Conservation (phyloP, 108 stramenopile species). For the Nitzschia sp. region DNA sequence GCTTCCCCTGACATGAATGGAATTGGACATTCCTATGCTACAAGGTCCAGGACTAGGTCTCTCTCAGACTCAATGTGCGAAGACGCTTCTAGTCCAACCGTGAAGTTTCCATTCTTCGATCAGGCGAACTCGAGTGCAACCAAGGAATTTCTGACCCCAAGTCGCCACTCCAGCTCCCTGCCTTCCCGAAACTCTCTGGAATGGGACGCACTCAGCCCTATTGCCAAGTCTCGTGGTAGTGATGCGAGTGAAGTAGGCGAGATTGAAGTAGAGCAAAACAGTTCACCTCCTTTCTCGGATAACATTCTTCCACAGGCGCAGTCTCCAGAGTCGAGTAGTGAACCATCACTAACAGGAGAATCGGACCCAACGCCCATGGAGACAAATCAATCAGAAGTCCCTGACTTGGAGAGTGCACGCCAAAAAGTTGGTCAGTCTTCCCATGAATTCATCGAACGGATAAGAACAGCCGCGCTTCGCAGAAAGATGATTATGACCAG, state of each 20-base stretch:
- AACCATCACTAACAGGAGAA: no score
- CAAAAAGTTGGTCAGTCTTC: conserved; percentile 45
- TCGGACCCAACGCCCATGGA: no score
- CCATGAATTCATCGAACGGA: conserved; percentile 43
- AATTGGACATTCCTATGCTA: background rate
- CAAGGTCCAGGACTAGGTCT: background rate
- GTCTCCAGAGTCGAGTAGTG: no score
- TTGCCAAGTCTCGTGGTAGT: conserved; percentile 20
- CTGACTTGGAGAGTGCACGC: conserved; percentile 17
- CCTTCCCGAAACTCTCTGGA: background rate
- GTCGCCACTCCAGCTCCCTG: no score
- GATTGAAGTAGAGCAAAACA: no score
- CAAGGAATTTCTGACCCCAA: no score
- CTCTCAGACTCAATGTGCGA: background rate
- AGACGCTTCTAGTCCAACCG: background rate
- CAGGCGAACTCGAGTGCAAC: background rate
- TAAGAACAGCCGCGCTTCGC: conserved; percentile 50
- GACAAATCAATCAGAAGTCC: no score
- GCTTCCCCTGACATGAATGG: no score
- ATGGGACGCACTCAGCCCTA: conserved; percentile 30
- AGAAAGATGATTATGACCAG: conserved; percentile 42
- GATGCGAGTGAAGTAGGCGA: conserved; percentile 5
- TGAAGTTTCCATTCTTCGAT: conserved; percentile 25
- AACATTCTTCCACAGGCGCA: no score
- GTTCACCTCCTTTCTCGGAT: no score